Percentiles rank a stretch among this genome's conserved stretches.
Conservation (phyloP, 2,329 filamentous ascomycete genomes). For the Geosmithia flava region DNA sequence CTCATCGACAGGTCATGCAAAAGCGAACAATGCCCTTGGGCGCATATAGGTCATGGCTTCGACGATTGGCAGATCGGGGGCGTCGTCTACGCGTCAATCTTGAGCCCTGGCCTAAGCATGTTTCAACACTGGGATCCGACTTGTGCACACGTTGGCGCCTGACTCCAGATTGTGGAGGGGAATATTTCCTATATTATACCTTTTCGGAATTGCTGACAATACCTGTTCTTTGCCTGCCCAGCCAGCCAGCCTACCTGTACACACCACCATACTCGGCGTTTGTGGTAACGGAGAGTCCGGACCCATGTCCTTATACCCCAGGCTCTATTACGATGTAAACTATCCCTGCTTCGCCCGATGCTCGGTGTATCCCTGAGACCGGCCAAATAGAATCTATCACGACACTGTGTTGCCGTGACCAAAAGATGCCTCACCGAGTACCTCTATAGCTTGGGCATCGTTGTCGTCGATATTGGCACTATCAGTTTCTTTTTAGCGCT, state of each 20-base stretch:
- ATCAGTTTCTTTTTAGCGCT: not conserved
- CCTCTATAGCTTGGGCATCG: slow-evolving; percentile 4
- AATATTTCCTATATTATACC: not conserved
- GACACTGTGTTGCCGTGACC: slow-evolving; percentile 8
- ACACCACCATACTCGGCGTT: not conserved
- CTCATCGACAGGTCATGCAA: not conserved
- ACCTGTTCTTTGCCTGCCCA: no score
- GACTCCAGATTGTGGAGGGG: not conserved
- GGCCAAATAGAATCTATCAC: slow-evolving; percentile 28
- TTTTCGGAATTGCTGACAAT: not conserved
- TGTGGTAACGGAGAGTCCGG: not conserved
- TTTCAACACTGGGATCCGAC: no score
- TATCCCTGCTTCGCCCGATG: not conserved
- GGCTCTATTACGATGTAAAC: not conserved
- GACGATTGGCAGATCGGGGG: not conserved
- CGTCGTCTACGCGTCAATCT: not conserved
- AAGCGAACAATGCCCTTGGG: not conserved
- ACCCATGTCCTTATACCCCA: not conserved
- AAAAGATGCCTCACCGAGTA: slow-evolving; percentile 20
- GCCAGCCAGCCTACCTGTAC: no score
- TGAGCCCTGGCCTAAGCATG: not conserved
- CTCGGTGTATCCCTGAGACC: slow-evolving; percentile 25
- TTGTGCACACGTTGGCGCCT: not conserved
- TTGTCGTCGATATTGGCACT: not conserved
- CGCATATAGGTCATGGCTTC: no score